Evolutionary conservation across 2,329 filamentous ascomycete genomes (phyloP).

Genomic region (Didymella exigua): DNA sequence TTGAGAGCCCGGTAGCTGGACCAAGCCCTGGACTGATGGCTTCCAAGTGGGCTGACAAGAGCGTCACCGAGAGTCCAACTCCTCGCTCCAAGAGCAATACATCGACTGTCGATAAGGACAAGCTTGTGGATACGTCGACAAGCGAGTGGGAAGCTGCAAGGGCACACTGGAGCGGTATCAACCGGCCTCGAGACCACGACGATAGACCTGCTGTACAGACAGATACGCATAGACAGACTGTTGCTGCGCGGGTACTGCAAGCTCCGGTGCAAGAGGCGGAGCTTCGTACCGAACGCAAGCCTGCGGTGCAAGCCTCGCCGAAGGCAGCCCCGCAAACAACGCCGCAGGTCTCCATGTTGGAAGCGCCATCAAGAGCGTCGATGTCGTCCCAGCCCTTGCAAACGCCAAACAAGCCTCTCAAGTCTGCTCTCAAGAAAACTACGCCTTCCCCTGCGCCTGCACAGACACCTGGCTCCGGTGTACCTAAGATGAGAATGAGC

Average conservation of each 20-base stretch:
- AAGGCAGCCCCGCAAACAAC: not conserved
- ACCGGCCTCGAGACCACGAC: conserved; percentile 62
- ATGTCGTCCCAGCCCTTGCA: conserved; percentile 20
- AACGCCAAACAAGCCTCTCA: conserved; percentile 41
- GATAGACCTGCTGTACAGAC: conserved; percentile 11
- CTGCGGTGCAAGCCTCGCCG: not conserved
- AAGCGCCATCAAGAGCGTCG: conserved; percentile 4
- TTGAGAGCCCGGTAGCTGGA: conserved; percentile 61
- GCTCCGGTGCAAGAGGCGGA: conserved; percentile 18
- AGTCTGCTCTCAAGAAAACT: conserved; percentile 51
- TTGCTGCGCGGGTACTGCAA: conserved; percentile 17
- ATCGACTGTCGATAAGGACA: conserved; percentile 1
- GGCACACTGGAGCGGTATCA: conserved; percentile 71
- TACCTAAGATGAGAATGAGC: conserved; percentile 45
- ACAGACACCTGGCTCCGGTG: conserved; percentile 14
- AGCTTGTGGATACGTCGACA: conserved; percentile 18
- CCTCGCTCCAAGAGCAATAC: conserved; percentile 20
- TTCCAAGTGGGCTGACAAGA: conserved; percentile 33
- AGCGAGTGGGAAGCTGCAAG: conserved; percentile 72
- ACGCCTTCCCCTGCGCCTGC: conserved; percentile 24
- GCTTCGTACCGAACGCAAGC: conserved; percentile 9
- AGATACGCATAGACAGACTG: conserved; percentile 4
- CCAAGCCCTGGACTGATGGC: conserved; percentile 27
- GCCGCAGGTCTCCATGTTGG: conserved; percentile 6
- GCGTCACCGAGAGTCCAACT: conserved; percentile 19